Conservation (phyloP, 108 stramenopile genomes). For the Poteriospumella lacustris region DNA sequence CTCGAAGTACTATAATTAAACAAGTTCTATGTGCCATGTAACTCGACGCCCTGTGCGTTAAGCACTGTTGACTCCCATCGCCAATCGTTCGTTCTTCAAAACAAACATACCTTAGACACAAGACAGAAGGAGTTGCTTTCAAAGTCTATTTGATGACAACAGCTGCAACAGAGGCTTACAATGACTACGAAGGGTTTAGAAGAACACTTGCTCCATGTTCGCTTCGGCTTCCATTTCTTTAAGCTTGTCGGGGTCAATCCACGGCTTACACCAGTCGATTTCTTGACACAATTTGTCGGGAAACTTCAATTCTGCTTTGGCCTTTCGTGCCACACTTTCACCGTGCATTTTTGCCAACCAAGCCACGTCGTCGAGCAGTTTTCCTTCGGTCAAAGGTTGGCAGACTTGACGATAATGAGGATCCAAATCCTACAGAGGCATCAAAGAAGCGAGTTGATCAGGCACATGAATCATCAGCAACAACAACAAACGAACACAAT, state of each 20-base stretch:
- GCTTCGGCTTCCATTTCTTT: neutral
- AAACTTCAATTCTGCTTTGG: neutral
- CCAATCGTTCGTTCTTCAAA: too few species aligned
- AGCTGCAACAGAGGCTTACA: too few species aligned
- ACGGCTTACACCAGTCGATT: slow-evolving; percentile 14
- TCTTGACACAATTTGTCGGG: slow-evolving; percentile 11
- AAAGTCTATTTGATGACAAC: too few species aligned
- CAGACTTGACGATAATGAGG: neutral
- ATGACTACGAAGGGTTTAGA: neutral
- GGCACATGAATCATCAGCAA: neutral
- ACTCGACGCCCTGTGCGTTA: too few species aligned
- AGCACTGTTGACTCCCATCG: too few species aligned
- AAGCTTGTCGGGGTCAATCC: slow-evolving; percentile 4
- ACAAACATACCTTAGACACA: too few species aligned
- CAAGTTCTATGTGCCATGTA: too few species aligned
- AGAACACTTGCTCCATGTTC: slow-evolving; percentile 17
- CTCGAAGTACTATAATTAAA: too few species aligned
- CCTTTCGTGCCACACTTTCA: neutral
- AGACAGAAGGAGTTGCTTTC: too few species aligned
- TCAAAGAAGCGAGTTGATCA: neutral
- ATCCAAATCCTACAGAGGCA: neutral
- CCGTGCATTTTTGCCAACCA: slow-evolving; percentile 13
- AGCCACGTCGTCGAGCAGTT: neutral
- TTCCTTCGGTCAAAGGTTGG: neutral
- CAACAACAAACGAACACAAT: neutral